Percentiles rank a stretch among this genome's conserved stretches.
Conservation (phyloP, 2,329 filamentous ascomycete species). For the Coleophoma eucalyptorum region DNA sequence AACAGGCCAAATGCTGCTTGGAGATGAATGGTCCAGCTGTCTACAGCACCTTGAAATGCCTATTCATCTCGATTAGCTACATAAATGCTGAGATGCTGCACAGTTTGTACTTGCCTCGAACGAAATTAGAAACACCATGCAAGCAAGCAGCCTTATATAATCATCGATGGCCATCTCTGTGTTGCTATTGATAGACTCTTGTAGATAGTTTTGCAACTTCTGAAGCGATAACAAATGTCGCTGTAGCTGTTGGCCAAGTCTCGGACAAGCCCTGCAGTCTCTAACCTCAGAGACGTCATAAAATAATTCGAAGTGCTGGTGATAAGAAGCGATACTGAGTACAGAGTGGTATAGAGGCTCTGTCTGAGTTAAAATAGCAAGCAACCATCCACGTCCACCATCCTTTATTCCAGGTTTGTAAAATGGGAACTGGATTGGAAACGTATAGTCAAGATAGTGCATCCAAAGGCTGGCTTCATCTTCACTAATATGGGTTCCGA, state of each 20-base stretch:
- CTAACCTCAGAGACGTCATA: not conserved
- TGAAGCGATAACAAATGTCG: not conserved
- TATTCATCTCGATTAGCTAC: too few species aligned
- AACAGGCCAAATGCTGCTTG: not conserved
- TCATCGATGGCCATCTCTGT: too few species aligned
- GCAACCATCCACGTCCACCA: constrained; percentile 51
- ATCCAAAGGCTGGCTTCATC: constrained; percentile 27
- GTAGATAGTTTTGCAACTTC: not conserved
- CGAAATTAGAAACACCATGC: constrained; percentile 46
- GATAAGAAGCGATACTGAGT: not conserved
- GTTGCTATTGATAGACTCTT: not conserved
- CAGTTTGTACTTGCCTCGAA: too few species aligned
- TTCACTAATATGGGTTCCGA: too few species aligned
- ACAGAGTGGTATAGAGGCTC: constrained; percentile 2
- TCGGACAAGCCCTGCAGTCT: not conserved
- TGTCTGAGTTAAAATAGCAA: constrained; percentile 45
- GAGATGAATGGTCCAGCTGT: constrained; percentile 2
- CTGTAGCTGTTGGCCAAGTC: not conserved
- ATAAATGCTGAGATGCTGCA: too few species aligned
- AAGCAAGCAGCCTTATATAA: constrained; percentile 32
- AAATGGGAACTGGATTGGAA: constrained; percentile 58
- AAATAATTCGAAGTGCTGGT: not conserved
- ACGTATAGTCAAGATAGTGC: constrained; percentile 57
- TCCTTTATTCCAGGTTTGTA: constrained; percentile 50
- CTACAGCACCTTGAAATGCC: constrained; percentile 6